phyloP scores from a whole-genome alignment of 139 green algal genomes.

The Auxenochlorella pyrenoidosa region DNA sequence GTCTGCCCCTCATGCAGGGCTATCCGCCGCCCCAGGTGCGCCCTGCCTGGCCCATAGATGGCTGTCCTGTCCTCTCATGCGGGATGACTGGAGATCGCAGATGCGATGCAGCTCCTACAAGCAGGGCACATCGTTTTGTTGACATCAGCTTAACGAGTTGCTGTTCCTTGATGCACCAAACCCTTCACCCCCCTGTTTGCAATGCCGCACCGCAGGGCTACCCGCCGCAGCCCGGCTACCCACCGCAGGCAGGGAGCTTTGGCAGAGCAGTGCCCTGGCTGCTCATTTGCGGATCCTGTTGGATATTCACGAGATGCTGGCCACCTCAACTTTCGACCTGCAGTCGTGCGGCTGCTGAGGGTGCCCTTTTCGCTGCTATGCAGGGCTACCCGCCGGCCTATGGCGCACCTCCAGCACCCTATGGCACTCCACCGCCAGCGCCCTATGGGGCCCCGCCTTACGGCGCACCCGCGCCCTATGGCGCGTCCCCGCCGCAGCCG shows the following conservation, averaged over 20 bases:
- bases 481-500: background rate
- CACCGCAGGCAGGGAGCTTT: background rate
- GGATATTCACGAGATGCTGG: too few relatives aligned
- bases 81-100: too few relatives aligned
- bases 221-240: background rate
- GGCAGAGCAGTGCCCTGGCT: background rate
- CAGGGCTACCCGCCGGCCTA: constrained; percentile 10
- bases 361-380: background rate
- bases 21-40: background rate
- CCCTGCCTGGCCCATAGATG: background rate
- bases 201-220: background rate
- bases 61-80: too few relatives aligned
- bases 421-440: background rate
- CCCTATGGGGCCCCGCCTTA: background rate
- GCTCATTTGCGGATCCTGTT: background rate
- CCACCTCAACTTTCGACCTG: too few relatives aligned
- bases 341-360: too few relatives aligned
- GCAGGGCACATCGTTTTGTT: too few relatives aligned
- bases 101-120: too few relatives aligned
- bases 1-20: background rate
- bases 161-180: background rate
- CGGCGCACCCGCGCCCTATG: background rate
- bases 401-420: background rate
- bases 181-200: background rate
- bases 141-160: too few relatives aligned